Conservation (phyloP, 2,329 filamentous ascomycete species). For the Fragosphaeria purpurea region DNA sequence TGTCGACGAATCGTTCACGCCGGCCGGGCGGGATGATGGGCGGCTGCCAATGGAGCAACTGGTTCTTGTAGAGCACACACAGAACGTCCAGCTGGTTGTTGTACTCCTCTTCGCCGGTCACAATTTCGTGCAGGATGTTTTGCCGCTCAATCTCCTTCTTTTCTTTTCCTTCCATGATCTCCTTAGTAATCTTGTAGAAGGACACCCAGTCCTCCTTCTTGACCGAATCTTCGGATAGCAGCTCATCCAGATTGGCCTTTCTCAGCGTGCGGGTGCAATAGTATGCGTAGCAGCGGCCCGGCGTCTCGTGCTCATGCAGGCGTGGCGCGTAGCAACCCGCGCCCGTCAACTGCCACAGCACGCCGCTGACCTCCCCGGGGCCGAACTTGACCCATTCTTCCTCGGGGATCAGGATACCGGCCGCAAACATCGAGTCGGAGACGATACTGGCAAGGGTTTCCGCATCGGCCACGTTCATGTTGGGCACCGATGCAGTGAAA, state of each 20-base stretch:
- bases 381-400: conserved; percentile 98
- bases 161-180: conserved; percentile 58
- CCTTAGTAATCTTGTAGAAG: conserved; percentile 75
- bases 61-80: conserved; percentile 74
- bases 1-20: conserved; percentile 66
- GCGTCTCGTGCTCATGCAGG: conserved; percentile 60
- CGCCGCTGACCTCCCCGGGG: conserved; percentile 68
- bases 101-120: conserved; percentile 84
- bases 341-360: conserved; percentile 87
- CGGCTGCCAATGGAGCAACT: conserved; percentile 61
- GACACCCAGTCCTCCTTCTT: conserved; percentile 78
- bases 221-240: conserved; percentile 56
- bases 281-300: conserved; percentile 80
- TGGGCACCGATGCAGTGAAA: conserved; percentile 91
- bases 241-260: conserved; percentile 78
- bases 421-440: conserved; percentile 67
- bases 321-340: conserved; percentile 83
- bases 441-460: conserved; percentile 74
- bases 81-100: conserved; percentile 85
- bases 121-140: conserved; percentile 90
- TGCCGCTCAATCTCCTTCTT: conserved; percentile 90
- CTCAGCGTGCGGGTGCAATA: conserved; percentile 91
- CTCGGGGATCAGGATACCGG: conserved; percentile 69
- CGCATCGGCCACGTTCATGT: conserved; percentile 96
- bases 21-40: conserved; percentile 72